A percentile compares a stretch with the other conserved stretches of the same genome.
These are phyloP conservation scores for Saccharomyces hybrid DNA, from an alignment of 1,139 yeast species.

Conservation along the genomic window DNA sequence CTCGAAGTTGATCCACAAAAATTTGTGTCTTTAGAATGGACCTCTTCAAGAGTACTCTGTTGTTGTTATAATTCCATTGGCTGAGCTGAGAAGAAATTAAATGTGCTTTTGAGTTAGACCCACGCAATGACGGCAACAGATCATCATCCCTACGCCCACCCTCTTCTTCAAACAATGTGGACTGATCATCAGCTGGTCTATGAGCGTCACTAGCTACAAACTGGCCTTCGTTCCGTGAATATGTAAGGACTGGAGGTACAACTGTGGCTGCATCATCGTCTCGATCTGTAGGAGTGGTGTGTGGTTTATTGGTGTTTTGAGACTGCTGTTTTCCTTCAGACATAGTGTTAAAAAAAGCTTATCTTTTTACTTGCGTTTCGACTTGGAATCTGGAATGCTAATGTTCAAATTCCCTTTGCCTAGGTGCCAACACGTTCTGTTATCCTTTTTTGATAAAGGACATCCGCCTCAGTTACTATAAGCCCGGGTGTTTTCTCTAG, in stretches of 20 bases:
- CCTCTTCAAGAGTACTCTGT: slow-evolving; percentile 20
- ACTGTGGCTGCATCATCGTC: slow-evolving; percentile 5
- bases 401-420: neutral
- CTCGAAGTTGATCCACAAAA: slow-evolving; percentile 17
- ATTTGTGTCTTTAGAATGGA: slow-evolving; percentile 19
- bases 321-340: neutral
- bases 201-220: neutral
- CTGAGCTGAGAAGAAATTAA: slow-evolving; percentile 26
- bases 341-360: neutral
- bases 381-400: neutral
- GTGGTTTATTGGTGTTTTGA: neutral
- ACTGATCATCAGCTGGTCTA: neutral
- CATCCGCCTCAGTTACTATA: neutral
- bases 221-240: slow-evolving; percentile 7
- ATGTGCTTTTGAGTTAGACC: slow-evolving; percentile 13
- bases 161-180: slow-evolving; percentile 1
- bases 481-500: neutral
- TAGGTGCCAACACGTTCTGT: neutral
- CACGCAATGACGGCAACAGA: neutral
- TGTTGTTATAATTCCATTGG: slow-evolving; percentile 31
- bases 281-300: neutral
- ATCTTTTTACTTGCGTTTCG: neutral
- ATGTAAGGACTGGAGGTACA: slow-evolving; percentile 8
- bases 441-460: neutral
- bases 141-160: slow-evolving; percentile 1